Evolutionary conservation across 2,329 filamentous ascomycete species (phyloP).

Genomic region (Fusarium neocosmosporiellum): DNA sequence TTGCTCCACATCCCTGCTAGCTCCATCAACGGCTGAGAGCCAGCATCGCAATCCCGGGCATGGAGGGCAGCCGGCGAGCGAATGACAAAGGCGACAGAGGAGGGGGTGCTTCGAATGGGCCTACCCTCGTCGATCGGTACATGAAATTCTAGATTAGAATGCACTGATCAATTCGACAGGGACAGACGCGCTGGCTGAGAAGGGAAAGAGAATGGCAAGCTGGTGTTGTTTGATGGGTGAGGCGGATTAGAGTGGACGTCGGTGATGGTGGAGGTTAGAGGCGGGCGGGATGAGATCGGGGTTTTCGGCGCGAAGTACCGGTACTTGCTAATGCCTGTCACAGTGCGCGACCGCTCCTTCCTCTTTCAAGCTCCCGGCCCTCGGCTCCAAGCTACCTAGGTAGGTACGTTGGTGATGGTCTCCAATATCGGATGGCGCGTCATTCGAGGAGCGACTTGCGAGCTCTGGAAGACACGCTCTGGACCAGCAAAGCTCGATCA

Average conservation of each 20-base stretch:
- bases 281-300: conserved; percentile 34
- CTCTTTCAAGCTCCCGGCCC: conserved; percentile 20
- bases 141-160: background rate
- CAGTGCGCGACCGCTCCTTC: conserved; percentile 36
- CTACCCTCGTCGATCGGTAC: conserved; percentile 11
- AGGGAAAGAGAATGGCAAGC: conserved; percentile 11
- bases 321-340: conserved; percentile 37
- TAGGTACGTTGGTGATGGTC: background rate
- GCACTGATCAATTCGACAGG: background rate
- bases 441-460: conserved; percentile 36
- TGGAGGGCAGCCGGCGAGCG: conserved; percentile 3
- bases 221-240: conserved; percentile 16
- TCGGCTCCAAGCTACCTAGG: conserved; percentile 5
- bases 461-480: conserved; percentile 15
- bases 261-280: conserved; percentile 29
- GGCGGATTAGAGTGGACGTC: conserved; percentile 10
- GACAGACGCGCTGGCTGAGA: background rate
- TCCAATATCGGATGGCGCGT: conserved; percentile 21
- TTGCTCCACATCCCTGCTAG: conserved; percentile 37
- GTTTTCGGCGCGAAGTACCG: conserved; percentile 36
- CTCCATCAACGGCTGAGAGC: conserved; percentile 24
- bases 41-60: conserved; percentile 19
- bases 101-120: background rate
- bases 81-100: background rate
- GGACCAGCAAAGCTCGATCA: background rate